Evolutionary conservation across 192 early-diverging fungal genomes (phyloP).

Genomic region (Diversispora epigaea): DNA sequence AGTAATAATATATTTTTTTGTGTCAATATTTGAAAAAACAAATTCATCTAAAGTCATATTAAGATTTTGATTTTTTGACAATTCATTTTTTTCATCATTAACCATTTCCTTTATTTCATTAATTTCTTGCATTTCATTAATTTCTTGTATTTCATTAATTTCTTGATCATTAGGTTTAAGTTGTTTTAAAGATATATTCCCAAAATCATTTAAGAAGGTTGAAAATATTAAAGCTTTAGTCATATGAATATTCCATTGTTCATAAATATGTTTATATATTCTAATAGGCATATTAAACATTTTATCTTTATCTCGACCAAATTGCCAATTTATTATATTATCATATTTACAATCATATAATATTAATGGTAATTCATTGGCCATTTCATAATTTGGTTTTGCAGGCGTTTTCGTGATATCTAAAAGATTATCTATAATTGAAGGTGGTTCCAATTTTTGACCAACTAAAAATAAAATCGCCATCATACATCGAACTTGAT

Average conservation of each 20-base stretch:
- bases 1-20: neutral
- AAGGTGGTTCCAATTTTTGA: constrained; percentile 71
- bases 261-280: constrained; percentile 48
- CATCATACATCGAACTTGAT: constrained; percentile 98
- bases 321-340: constrained; percentile 57
- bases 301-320: constrained; percentile 45
- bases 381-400: constrained; percentile 91
- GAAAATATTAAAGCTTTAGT: constrained; percentile 50
- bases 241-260: constrained; percentile 51
- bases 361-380: constrained; percentile 84
- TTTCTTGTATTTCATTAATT: neutral
- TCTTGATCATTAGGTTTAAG: neutral
- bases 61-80: neutral
- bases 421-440: constrained; percentile 65
- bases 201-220: constrained; percentile 42
- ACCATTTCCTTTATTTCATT: no score
- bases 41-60: neutral
- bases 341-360: constrained; percentile 83
- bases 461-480: constrained; percentile 84
- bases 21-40: neutral
- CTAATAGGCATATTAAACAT: constrained; percentile 36
- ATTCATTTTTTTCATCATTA: no score
- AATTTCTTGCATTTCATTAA: neutral
- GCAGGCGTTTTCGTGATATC: constrained; percentile 64
- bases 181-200: constrained; percentile 33